Percentiles rank a stretch among this genome's conserved stretches.
phyloP scores from a whole-genome alignment of 331 rosid genomes.

The Stylosanthes scabra region DNA sequence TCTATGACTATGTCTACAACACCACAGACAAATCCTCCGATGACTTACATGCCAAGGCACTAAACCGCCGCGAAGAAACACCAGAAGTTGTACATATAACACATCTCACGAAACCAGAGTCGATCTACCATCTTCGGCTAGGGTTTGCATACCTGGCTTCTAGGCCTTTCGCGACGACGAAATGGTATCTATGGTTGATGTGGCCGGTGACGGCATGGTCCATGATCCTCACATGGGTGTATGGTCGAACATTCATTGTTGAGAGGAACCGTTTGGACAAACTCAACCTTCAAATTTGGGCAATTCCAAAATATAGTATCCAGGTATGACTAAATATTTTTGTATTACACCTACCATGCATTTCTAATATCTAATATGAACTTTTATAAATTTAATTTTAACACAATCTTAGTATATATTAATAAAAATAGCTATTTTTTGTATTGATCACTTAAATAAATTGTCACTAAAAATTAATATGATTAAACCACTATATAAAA shows the following conservation, averaged over 20 bases:
- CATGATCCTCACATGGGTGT: conserved; percentile 50
- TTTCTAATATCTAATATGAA: too few species aligned
- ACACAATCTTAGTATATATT: too few species aligned
- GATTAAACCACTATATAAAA: too few species aligned
- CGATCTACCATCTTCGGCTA: conserved; percentile 62
- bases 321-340: conserved; percentile 35
- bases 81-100: conserved; percentile 67
- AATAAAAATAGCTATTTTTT: too few species aligned
- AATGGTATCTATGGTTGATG: conserved; percentile 59
- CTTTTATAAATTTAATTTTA: too few species aligned
- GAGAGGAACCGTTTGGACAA: conserved; percentile 44
- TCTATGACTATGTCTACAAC: conserved; percentile 72
- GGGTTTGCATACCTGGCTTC: conserved; percentile 80
- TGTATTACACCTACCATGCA: too few species aligned
- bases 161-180: conserved; percentile 52
- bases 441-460: too few species aligned
- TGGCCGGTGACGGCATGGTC: conserved; percentile 75
- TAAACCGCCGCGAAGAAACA: conserved; percentile 52
- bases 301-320: conserved; percentile 40
- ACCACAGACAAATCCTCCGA: conserved; percentile 66
- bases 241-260: conserved; percentile 44
- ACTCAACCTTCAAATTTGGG: conserved; percentile 55
- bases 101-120: conserved; percentile 67
- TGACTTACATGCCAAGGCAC: conserved; percentile 48
- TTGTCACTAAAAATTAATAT: too few species aligned